Base-by-base conservation (phyloP, 2,329 filamentous ascomycete genomes). In the Talaromyces sp. region DNA sequence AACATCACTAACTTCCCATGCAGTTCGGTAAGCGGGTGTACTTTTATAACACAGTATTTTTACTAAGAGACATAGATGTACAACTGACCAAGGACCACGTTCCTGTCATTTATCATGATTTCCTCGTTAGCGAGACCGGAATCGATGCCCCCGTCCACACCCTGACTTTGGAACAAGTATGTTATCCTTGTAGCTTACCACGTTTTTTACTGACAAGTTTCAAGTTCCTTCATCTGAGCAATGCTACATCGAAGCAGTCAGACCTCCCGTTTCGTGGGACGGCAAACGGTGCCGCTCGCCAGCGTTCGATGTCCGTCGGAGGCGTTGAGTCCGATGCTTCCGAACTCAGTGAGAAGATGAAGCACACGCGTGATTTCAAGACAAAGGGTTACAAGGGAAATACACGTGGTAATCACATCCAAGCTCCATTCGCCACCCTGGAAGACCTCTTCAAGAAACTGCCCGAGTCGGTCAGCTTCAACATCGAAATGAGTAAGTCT, bases 11-110 rank as follows among this genome's bases (percentile, higher is more conserved):
- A 62, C 42, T 42, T 13, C 36, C 44, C 11, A 11, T 13, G 6
- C 25, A 71, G 69, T 71, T 71, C 42, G 68, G 69, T 71, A 69
- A 42, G 65, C 33, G 30, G 17, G 10, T 10, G n/a, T 55, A 25
- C 22, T 8, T 32, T 30, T 19, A 19, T 36, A 33, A 13, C 13
- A 19, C 9, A 10, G 33, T 57, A 44, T 30, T 32, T 53, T 8
- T 55, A 56, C 39, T 17, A 44, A 47, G 10, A n/a, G n/a, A 30
- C 25, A 58, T 90, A 70, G 95, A 99, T 72, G 95, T 99, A 0
- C 95, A 99, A 73, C 81, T 99, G 44, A 99, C 95, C n/a, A 99
- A 99, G 72, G 95, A 99, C 72, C 92, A 96, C 69, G 92, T 99
- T 1, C 95, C 95, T 0, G 93, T 99, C 66, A 96, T 99, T 70